Evolutionary conservation across 2,329 filamentous ascomycete genomes (phyloP).

Genomic region (Dendryphion nanum): DNA sequence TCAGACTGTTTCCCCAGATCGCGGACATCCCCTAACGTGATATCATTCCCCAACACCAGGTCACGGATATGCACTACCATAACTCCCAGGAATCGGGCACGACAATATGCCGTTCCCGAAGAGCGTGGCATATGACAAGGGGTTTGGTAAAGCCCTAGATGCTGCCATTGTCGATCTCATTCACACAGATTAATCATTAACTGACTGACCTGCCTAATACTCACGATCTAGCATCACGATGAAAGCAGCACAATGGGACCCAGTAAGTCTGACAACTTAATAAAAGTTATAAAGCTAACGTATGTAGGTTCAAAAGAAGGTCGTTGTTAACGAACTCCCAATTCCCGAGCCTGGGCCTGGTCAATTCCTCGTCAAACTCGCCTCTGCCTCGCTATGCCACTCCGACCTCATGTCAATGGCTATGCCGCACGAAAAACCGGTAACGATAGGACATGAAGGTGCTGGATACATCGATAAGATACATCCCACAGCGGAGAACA

Average conservation of each 20-base stretch:
- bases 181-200: too few relatives aligned
- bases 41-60: too few relatives aligned
- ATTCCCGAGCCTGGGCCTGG: slow-evolving; percentile 7
- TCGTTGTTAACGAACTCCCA: slow-evolving; percentile 15
- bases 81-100: too few relatives aligned
- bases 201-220: not conserved
- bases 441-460: slow-evolving; percentile 46
- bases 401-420: slow-evolving; percentile 20
- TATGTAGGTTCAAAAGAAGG: slow-evolving; percentile 14
- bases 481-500: slow-evolving; percentile 25
- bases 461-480: slow-evolving; percentile 42
- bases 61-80: too few relatives aligned
- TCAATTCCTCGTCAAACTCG: slow-evolving; percentile 16
- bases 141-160: too few relatives aligned
- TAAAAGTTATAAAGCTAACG: too few relatives aligned
- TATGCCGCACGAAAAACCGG: slow-evolving; percentile 8
- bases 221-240: slow-evolving; percentile 2
- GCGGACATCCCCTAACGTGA: too few relatives aligned
- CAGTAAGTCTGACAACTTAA: slow-evolving; percentile 5
- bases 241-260: slow-evolving; percentile 14
- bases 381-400: slow-evolving; percentile 18
- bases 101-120: too few relatives aligned
- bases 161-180: too few relatives aligned
- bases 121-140: too few relatives aligned
- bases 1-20: too few relatives aligned